Conservation (phyloP, 2,329 filamentous ascomycete species). For the Bipolaris cookei region DNA sequence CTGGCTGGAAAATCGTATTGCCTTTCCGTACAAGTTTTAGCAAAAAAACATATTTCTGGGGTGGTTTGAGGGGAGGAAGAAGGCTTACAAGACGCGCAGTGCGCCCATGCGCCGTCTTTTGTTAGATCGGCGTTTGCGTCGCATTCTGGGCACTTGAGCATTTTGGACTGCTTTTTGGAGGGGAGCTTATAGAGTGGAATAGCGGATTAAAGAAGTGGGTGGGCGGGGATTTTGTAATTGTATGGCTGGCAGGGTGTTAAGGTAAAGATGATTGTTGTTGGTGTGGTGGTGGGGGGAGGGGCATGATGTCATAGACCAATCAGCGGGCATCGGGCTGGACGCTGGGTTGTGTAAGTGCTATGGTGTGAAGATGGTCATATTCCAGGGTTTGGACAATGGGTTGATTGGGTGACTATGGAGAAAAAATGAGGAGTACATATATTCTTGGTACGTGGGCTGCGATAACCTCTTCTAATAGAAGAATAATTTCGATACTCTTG, state of each 20-base stretch:
- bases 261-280: neutral
- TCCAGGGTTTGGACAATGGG: too few species aligned
- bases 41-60: neutral
- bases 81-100: slow-evolving; percentile 38
- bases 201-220: neutral
- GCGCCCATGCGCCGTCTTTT: slow-evolving; percentile 38
- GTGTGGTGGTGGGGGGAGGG: slow-evolving; percentile 13
- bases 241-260: neutral
- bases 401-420: too few species aligned
- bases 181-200: neutral
- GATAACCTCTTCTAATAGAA: too few species aligned
- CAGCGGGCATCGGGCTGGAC: neutral
- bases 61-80: neutral
- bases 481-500: too few species aligned
- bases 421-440: too few species aligned
- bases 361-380: neutral
- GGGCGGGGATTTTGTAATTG: neutral
- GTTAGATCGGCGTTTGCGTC: slow-evolving; percentile 37
- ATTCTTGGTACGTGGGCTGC: too few species aligned
- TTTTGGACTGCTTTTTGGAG: slow-evolving; percentile 6
- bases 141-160: slow-evolving; percentile 40
- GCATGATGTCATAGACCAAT: slow-evolving; percentile 23
- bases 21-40: slow-evolving; percentile 14
- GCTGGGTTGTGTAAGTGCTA: neutral
- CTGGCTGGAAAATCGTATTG: slow-evolving; percentile 39